phyloP scores from a whole-genome alignment of 2,329 filamentous ascomycete genomes.

The Cordyceps fumosorosea region DNA sequence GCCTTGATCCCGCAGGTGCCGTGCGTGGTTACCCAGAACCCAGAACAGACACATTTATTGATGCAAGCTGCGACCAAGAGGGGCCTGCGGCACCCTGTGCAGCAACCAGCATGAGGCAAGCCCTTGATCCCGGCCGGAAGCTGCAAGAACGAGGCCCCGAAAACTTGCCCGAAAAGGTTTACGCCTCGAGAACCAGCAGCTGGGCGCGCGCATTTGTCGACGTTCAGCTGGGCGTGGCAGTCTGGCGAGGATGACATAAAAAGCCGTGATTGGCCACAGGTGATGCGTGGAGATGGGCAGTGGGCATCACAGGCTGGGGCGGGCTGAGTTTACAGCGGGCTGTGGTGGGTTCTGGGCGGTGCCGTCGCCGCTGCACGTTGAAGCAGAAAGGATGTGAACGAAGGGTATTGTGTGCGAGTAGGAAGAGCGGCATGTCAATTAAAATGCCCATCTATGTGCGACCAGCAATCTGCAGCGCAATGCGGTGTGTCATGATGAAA shows the following conservation, averaged over 20 bases:
- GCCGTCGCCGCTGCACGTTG: too few relatives aligned
- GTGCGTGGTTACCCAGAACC: too few relatives aligned
- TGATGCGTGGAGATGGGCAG: too few relatives aligned
- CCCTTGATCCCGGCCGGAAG: neutral
- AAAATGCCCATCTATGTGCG: neutral
- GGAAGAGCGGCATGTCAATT: neutral
- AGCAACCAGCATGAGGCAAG: too few relatives aligned
- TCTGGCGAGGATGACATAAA: too few relatives aligned
- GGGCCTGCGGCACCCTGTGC: neutral
- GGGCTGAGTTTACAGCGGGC: too few relatives aligned
- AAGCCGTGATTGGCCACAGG: too few relatives aligned
- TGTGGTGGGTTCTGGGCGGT: too few relatives aligned
- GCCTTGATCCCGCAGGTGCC: neutral
- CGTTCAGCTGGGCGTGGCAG: neutral
- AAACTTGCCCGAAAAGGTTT: slow-evolving; percentile 3
- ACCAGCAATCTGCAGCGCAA: neutral
- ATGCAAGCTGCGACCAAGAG: neutral
- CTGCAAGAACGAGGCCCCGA: neutral
- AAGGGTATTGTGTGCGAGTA: neutral
- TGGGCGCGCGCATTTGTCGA: neutral
- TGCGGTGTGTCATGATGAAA: neutral
- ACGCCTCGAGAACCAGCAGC: neutral
- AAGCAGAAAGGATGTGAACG: neutral
- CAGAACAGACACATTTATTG: neutral
- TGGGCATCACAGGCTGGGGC: too few relatives aligned